Base-by-base conservation (phyloP, 2,329 filamentous ascomycete genomes). In the Fusarium continuum region DNA sequence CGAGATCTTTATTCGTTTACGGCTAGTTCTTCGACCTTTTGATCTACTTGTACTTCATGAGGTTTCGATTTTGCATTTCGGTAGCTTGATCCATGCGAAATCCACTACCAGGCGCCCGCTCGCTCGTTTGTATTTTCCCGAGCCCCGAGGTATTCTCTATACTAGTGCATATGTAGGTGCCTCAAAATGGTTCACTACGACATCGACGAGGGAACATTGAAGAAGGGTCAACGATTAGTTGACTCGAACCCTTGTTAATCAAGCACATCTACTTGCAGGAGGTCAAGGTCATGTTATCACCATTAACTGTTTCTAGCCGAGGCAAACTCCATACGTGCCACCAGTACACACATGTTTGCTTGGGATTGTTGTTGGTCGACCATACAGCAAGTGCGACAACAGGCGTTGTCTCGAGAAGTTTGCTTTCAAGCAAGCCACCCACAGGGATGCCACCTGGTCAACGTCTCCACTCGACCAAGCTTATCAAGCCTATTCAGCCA, bases 201-300 rank as follows among this genome's bases (percentile, higher is more conserved):
- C 17, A 22, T 23, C 36, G 32, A 47, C 31, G 26, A 48, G 22
- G 22, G 28, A 29, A 19, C 23, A 10, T 29, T 17, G 9, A 55
- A 48, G 31, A 54, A 48, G 31, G 52, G 36, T 40, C 58, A 43
- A 45, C 38, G 39, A 34, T 40, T 59, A 46, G 53, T 48, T 39
- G 44, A 35, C 32, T 50, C 40, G 17, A 25, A 49, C 35, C 55
- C 53, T 40, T 50, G 32, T 34, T 47, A 43, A 38, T 45, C 22
- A 34, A 29, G 34, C 39, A 40, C 19, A 50, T 52, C 55, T 51
- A 54, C 58, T 65, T 67, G 61, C 68, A 69, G 68, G 38, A 55
- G 56, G 47, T 34, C 14, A 11, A 51, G 32, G 55, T 70, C 68
- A 70, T 68, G 68, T 70, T 70, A 70, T 59, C 49, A 31, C n/a